Conservation (phyloP, 129 eudicot species). For the Smallanthus sonchifolius region DNA sequence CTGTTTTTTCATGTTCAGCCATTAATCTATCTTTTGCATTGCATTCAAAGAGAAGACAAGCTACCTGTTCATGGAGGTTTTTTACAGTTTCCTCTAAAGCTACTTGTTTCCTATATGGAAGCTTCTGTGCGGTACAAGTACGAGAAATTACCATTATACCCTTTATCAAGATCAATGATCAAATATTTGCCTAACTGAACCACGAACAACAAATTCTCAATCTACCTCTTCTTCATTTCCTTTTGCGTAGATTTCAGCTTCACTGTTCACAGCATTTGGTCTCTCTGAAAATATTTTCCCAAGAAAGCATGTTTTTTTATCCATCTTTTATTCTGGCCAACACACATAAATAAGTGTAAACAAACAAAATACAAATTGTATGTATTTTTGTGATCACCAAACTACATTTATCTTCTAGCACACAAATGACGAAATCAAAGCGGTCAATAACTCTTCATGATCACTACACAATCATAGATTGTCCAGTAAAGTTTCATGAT, state of each 20-base stretch:
- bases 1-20: slow-evolving; percentile 35
- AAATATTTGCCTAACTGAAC: not conserved
- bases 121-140: slow-evolving; percentile 22
- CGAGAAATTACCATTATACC: slow-evolving; percentile 11
- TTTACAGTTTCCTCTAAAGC: slow-evolving; percentile 42
- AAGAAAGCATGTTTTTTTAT: slow-evolving; percentile 54
- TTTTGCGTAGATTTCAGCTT: slow-evolving; percentile 23
- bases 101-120: slow-evolving; percentile 39
- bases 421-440: not conserved
- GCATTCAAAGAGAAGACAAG: slow-evolving; percentile 48
- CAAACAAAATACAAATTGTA: not conserved
- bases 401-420: not conserved
- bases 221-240: slow-evolving; percentile 53
- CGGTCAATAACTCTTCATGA: not conserved
- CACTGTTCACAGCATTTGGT: slow-evolving; percentile 32
- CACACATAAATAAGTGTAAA: slow-evolving; percentile 2
- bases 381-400: not conserved
- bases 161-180: not conserved
- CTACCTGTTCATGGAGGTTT: slow-evolving; percentile 50
- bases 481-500: not conserved
- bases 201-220: not conserved
- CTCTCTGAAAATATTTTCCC: slow-evolving; percentile 44
- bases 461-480: not conserved
- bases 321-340: slow-evolving; percentile 44
- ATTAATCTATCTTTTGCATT: slow-evolving; percentile 58